Base-by-base conservation (phyloP, 106 monocot species). In the Dioscorea alata region DNA sequence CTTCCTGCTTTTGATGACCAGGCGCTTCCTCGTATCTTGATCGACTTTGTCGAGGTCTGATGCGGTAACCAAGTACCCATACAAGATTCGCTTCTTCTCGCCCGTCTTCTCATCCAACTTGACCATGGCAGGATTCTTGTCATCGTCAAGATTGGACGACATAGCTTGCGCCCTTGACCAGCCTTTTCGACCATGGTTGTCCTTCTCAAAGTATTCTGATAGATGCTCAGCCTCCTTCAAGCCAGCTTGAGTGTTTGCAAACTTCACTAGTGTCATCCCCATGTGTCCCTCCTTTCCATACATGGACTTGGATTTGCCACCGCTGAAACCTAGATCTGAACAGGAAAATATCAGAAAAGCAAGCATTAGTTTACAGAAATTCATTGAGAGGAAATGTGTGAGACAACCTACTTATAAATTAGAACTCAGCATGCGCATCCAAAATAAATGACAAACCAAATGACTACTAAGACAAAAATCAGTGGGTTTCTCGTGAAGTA, bases 241-340 rank as follows among this genome's bases (percentile, higher is more conserved):
- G 9, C 92, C 96, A 71, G 67, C 70, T 68, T 78, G 73, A 61
- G 75, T 86, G 62, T 75, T 89, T 60, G 80, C 75, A 65, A 88
- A 97, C 66, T 85, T 91, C 65, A 89, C 86, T 49, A 80, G 22
- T 2, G 92, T 84, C 20, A 81, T 52, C n/a, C 92, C 96, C 22
- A 61, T 21, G 72, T 88, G 90, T 13, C 94, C 94, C 71, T 95
- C 94, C 61, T 91, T 94, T 20, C 84, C 88, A 80, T 89, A 89
- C 48, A 92, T 24, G 0, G 92, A 81, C 68, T 84, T 92, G 22
- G 89, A 69, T 50, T 92, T 92, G 56, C 92, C 92, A 54, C 86
- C 89, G 33, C 71, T 65, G 75, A 92, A 92, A 18, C 92, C 96
- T 74, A 97, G 69, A 72, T 97, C 96, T 97, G 80, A 34, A 71